phyloP scores from a whole-genome alignment of 1,284 basidiomycete genomes.

The Apiotrichum mycotoxinovorans region DNA sequence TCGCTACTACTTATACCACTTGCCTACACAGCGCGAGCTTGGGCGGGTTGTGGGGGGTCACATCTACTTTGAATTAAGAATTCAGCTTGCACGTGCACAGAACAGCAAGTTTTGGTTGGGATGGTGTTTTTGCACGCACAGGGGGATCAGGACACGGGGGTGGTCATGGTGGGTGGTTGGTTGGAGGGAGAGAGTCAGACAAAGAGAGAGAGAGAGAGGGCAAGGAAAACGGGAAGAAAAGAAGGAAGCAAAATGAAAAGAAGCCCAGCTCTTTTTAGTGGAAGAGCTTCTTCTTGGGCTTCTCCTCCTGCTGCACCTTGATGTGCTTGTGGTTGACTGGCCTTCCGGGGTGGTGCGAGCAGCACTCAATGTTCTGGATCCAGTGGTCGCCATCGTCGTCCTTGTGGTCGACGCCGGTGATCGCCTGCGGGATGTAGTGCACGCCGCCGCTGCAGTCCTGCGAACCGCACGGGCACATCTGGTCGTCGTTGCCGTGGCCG shows the following conservation, averaged over 20 bases:
- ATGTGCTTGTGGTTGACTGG: conserved; percentile 45
- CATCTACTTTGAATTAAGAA: too few relatives aligned
- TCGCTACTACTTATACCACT: too few relatives aligned
- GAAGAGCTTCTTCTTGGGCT: conserved; percentile 51
- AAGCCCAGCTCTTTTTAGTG: conserved; percentile 27
- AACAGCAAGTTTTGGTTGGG: too few relatives aligned
- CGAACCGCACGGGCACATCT: conserved; percentile 71
- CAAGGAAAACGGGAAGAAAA: neutral
- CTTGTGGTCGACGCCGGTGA: conserved; percentile 38
- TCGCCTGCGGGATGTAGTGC: conserved; percentile 45
- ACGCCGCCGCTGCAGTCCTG: conserved; percentile 52
- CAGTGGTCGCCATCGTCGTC: conserved; percentile 54
- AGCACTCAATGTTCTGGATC: conserved; percentile 70
- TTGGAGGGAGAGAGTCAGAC: neutral
- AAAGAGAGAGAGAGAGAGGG: neutral
- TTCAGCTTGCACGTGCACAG: too few relatives aligned
- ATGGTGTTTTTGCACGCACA: too few relatives aligned
- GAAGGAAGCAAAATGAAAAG: neutral
- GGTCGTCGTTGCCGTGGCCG: conserved; percentile 67
- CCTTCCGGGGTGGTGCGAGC: conserved; percentile 56
- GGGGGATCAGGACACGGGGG: too few relatives aligned
- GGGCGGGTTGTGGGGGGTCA: too few relatives aligned
- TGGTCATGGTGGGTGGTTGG: neutral
- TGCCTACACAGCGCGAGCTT: too few relatives aligned
- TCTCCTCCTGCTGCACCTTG: conserved; percentile 50